Percentiles rank a stretch among this genome's conserved stretches.
phyloP scores from a whole-genome alignment of 1,284 basidiomycete genomes.

The Apiotrichum siamense region DNA sequence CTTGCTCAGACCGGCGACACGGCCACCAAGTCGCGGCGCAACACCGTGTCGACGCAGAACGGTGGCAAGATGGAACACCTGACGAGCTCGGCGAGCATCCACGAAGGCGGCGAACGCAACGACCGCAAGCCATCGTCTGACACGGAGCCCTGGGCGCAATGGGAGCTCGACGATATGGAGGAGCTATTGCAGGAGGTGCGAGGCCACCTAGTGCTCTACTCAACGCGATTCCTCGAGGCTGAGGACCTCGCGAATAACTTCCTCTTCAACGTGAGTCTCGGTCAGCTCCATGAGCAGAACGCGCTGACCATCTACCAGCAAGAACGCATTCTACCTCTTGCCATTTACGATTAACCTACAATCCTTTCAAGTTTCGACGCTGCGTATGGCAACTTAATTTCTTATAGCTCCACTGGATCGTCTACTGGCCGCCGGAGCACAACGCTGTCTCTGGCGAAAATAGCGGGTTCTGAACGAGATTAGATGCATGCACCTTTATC shows the following conservation, averaged over 20 bases:
- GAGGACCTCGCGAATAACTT: conserved; percentile 83
- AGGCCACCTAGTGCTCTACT: conserved; percentile 82
- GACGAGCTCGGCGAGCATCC: not conserved
- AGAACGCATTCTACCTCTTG: conserved; percentile 58
- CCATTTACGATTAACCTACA: conserved; percentile 48
- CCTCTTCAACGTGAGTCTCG: conserved; percentile 63
- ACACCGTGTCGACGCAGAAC: not conserved
- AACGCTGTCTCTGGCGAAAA: no score
- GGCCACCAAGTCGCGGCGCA: not conserved
- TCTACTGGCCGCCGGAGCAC: no score
- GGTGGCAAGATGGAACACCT: not conserved
- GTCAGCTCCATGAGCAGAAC: not conserved
- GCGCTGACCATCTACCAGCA: conserved; percentile 11
- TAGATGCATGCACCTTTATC: no score
- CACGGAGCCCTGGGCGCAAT: conserved; percentile 66
- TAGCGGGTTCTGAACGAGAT: no score
- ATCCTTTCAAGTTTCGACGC: no score
- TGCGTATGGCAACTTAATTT: no score
- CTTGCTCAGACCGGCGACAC: not conserved
- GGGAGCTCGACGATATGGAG: conserved; percentile 86
- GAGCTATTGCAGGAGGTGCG: conserved; percentile 63
- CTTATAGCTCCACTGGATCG: no score
- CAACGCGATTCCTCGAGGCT: conserved; percentile 75
- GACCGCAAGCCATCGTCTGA: conserved; percentile 49
- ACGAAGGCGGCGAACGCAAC: conserved; percentile 2